Evolutionary conservation across 345 rosid species (phyloP), one percentile per base, ranked within the genome.

Genomic region (Pelargonium nanum): DNA sequence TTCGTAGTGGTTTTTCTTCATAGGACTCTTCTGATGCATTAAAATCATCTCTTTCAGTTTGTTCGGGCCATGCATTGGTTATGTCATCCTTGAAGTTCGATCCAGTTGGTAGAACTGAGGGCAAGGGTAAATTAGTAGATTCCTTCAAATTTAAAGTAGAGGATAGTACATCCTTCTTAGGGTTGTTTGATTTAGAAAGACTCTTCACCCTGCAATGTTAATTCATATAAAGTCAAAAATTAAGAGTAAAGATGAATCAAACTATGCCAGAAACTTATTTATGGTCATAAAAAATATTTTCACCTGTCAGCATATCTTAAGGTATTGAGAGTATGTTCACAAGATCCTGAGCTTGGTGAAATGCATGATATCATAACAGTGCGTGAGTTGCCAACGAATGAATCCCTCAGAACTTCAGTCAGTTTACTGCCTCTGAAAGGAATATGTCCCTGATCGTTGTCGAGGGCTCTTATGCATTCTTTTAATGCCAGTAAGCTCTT

Each of bases 221-320:
- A 10, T n/a, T 53, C 63, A 28, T 19, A 56, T 9, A 0, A 26
- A 48, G 32, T 23, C 23, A 44, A 1, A 26, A 34, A 48, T 9
- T 64, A 40, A 67, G 60, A 55, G 24, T 16, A 5, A 15, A 26
- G 20, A 10, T 51, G 25, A n/a, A 2, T 1, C 19, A n/a, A 56
- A 50, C 61, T 22, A 24, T 58, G 48, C 55, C 21, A 24, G 63
- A 20, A 24, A 4, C 13, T 15, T 53, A 22, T 24, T 61, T 24
- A 5, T 58, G 20, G 1, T 64, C 51, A 22, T 44, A 53, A 8
- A 24, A 58, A 55, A 26, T 45, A 1, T 51, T 58, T 74, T 63
- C n/a, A 86, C 99, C 99, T 89, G 80, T 93, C 99, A n/a, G 99
- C 99, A 56, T 93, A 93, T 89, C 99, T 83, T 63, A 93, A 78